These are phyloP conservation scores for Penicillium desertorum DNA, from an alignment of 495 filamentous ascomycete species.

Conservation along the genomic window DNA sequence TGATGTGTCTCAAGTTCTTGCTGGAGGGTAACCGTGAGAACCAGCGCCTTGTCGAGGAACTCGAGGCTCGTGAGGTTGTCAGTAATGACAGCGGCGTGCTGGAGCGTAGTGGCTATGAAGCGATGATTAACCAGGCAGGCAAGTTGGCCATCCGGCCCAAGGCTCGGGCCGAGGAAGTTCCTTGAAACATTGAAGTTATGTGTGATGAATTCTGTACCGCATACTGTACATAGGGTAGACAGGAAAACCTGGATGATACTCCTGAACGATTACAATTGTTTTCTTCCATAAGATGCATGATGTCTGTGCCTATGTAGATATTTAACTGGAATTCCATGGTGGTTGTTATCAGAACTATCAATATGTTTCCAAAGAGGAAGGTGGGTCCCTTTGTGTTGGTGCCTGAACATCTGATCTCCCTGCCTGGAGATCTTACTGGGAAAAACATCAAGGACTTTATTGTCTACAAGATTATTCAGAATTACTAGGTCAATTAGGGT, in stretches of 20 bases:
- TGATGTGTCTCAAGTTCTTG: conserved; percentile 85
- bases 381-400: background rate
- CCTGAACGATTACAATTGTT: background rate
- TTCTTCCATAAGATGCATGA: background rate
- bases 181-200: conserved; percentile 8
- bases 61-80: conserved; percentile 56
- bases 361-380: background rate
- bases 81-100: conserved; percentile 49
- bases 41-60: conserved; percentile 66
- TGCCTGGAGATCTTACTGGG: background rate
- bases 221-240: conserved; percentile 1
- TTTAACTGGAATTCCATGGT: background rate
- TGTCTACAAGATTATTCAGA: background rate
- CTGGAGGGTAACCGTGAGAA: conserved; percentile 83
- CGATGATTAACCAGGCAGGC: conserved; percentile 53
- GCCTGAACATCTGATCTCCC: background rate
- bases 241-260: background rate
- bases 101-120: conserved; percentile 53
- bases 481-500: background rate
- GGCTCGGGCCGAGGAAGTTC: conserved; percentile 15
- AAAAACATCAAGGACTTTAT: background rate
- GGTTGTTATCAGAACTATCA: background rate
- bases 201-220: conserved; percentile 1
- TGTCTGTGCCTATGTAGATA: background rate
- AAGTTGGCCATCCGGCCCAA: conserved; percentile 46